These are phyloP conservation scores for Erodium maritimum DNA, from an alignment of 345 rosid genomes.

Conservation along the genomic window DNA sequence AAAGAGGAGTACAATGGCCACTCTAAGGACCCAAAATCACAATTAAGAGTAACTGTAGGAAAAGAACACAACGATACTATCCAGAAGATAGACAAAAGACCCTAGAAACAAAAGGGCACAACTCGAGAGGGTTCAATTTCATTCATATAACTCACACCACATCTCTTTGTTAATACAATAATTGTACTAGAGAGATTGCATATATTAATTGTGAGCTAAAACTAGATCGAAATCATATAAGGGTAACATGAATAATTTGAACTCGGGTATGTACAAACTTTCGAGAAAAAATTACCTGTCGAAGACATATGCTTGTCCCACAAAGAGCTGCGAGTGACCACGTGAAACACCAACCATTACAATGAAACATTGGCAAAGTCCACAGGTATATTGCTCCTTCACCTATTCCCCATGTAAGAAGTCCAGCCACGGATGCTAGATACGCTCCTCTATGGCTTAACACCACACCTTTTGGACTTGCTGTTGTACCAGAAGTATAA, in stretches of 20 bases:
- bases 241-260: background rate
- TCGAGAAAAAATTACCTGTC: constrained; percentile 47
- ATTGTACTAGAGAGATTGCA: no score
- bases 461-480: constrained; percentile 86
- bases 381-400: constrained; percentile 82
- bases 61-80: no score
- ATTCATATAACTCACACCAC: no score
- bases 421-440: constrained; percentile 51
- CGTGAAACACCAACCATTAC: constrained; percentile 82
- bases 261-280: background rate
- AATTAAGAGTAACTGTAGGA: no score
- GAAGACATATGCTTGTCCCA: constrained; percentile 78
- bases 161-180: no score
- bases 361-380: constrained; percentile 96
- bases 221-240: no score
- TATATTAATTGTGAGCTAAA: no score
- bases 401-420: constrained; percentile 75
- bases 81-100: no score
- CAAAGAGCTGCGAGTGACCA: constrained; percentile 82
- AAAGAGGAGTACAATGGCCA: no score
- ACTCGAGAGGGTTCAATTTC: no score
- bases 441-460: constrained; percentile 86
- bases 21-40: no score
- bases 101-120: no score
- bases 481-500: constrained; percentile 94